These are phyloP conservation scores for Cydonia oblonga DNA, from an alignment of 331 rosid species.

Conservation along the genomic window DNA sequence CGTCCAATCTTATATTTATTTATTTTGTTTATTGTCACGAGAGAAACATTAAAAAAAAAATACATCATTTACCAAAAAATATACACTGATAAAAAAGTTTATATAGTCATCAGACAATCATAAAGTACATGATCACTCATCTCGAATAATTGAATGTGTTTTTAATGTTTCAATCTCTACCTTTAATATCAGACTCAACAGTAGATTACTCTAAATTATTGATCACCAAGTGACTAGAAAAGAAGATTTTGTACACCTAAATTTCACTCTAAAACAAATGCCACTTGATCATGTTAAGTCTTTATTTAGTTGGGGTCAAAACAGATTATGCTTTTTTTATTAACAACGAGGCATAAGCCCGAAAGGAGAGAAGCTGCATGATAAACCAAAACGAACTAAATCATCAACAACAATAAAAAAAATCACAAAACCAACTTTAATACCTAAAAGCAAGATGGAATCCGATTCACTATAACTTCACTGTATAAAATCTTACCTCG, in stretches of 20 bases:
- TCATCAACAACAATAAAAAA: no score
- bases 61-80: no score
- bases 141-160: not conserved
- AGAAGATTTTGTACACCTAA: not conserved
- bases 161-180: not conserved
- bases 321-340: not conserved
- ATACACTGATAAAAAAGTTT: no score
- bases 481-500: no score
- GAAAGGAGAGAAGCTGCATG: no score
- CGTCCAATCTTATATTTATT: not conserved
- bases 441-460: no score
- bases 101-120: no score
- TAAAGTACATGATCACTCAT: not conserved
- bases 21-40: not conserved
- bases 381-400: no score
- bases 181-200: not conserved
- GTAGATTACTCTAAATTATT: no score
- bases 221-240: not conserved
- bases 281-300: not conserved
- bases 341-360: no score
- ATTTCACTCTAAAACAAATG: not conserved
- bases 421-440: fast-evolving
- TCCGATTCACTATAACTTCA: no score
- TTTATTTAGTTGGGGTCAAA: not conserved
- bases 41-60: not conserved